Percentiles rank a stretch among this genome's conserved stretches.
Conservation (phyloP, 805 yeast genomes). For the Brettanomyces sp. region DNA sequence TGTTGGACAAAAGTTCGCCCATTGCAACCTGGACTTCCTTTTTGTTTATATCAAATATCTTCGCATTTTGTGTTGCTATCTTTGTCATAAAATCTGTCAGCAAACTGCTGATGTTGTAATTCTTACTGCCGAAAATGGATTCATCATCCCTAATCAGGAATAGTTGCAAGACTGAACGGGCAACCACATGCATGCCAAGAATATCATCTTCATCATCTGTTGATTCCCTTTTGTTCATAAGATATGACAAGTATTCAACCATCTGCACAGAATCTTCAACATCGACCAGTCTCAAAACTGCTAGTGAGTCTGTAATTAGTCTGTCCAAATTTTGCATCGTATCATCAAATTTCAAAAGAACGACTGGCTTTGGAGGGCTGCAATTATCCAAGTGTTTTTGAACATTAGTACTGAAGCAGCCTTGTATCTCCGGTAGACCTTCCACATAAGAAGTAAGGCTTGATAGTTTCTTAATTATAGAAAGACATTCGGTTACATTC, state of each 20-base stretch:
- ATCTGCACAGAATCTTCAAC: conserved; percentile 21
- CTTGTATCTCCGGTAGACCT: conserved; percentile 12
- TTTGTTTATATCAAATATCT: conserved; percentile 7
- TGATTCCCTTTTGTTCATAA: conserved; percentile 19
- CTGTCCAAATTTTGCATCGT: conserved; percentile 12
- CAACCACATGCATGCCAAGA: conserved; percentile 35
- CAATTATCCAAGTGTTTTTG: conserved; percentile 40
- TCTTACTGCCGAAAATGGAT: conserved; percentile 40
- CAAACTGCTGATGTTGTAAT: conserved; percentile 27
- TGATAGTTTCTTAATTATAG: neutral
- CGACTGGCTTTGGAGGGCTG: conserved; percentile 32
- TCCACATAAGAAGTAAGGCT: neutral
- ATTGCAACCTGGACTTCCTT: conserved; percentile 10
- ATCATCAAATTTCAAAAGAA: conserved; percentile 12
- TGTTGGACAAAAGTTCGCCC: conserved; percentile 31
- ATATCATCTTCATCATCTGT: conserved; percentile 20
- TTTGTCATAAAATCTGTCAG: conserved; percentile 20
- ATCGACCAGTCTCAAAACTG: conserved; percentile 24
- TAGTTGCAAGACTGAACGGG: conserved; percentile 55
- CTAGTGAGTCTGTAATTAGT: conserved; percentile 30
- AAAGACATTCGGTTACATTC: neutral
- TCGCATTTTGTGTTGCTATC: conserved; percentile 17
- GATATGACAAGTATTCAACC: conserved; percentile 14
- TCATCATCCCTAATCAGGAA: conserved; percentile 55
- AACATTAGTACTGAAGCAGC: conserved; percentile 36